Conservation (phyloP, 345 rosid genomes). For the Citrus medica region DNA sequence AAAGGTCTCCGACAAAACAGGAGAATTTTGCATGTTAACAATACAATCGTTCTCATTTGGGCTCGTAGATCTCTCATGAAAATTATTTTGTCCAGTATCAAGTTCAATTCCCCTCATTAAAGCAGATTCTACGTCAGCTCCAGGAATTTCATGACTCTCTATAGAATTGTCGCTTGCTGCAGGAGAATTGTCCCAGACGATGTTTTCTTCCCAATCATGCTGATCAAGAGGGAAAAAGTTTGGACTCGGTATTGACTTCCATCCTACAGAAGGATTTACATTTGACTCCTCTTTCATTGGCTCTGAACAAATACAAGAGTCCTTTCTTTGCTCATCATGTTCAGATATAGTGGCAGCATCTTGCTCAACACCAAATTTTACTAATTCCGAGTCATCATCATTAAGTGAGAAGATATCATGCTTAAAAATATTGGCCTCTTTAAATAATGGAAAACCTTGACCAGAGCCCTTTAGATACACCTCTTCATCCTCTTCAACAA, state of each 20-base stretch:
- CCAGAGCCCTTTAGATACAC: conserved; percentile 53
- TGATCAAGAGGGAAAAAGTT: conserved; percentile 75
- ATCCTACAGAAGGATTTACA: conserved; percentile 34
- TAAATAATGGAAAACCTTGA: conserved; percentile 34
- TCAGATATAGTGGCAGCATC: conserved; percentile 29
- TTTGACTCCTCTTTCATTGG: conserved; percentile 53
- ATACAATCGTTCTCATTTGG: conserved; percentile 34
- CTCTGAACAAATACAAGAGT: conserved; percentile 56
- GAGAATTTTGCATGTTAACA: conserved; percentile 28
- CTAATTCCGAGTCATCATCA: conserved; percentile 35
- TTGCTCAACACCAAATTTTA: conserved; percentile 32
- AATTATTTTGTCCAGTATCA: conserved; percentile 28
- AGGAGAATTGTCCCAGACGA: conserved; percentile 80
- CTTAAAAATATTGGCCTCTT: conserved; percentile 31
- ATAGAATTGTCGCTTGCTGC: conserved; percentile 34
- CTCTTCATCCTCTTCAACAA: conserved; percentile 93
- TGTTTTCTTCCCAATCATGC: conserved; percentile 86
- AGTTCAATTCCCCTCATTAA: conserved; percentile 33
- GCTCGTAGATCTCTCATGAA: conserved; percentile 25
- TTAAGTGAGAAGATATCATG: conserved; percentile 37
- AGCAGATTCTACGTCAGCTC: conserved; percentile 30
- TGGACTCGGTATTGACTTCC: conserved; percentile 47
- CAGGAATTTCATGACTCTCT: conserved; percentile 39
- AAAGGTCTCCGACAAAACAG: conserved; percentile 52
- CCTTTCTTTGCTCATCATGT: conserved; percentile 34